phyloP scores from a whole-genome alignment of 2,329 filamentous ascomycete species.

The Escovopsis sp. region DNA sequence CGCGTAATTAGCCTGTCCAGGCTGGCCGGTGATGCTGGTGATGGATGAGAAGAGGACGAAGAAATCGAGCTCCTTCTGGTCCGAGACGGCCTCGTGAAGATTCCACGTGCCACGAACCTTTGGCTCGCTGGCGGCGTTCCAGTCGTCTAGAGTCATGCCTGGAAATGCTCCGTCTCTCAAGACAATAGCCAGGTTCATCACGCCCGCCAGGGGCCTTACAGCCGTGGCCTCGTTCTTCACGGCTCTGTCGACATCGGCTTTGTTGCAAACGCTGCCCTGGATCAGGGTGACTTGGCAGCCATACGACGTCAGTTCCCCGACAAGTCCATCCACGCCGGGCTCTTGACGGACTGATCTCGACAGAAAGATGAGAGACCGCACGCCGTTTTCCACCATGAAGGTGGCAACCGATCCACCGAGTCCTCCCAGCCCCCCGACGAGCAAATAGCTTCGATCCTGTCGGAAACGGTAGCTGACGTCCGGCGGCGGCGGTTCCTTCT shows the following conservation, averaged over 20 bases:
- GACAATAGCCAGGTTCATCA: constrained; percentile 28
- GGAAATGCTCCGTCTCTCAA: constrained; percentile 11
- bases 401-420: constrained; percentile 14
- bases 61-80: constrained; percentile 16
- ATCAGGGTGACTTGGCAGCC: constrained; percentile 15
- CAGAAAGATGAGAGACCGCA: constrained; percentile 13
- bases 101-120: constrained; percentile 22
- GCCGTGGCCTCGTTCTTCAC: constrained; percentile 6
- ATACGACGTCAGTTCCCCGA: constrained; percentile 11
- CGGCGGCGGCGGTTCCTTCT: not conserved
- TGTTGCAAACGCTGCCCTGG: constrained; percentile 17
- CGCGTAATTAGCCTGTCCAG: constrained; percentile 25
- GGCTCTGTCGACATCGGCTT: constrained; percentile 14
- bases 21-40: constrained; percentile 17
- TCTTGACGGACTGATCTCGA: constrained; percentile 13
- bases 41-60: constrained; percentile 21
- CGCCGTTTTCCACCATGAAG: constrained; percentile 17
- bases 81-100: constrained; percentile 11
- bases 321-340: constrained; percentile 6
- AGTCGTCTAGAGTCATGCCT: constrained; percentile 20
- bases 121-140: constrained; percentile 11
- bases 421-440: constrained; percentile 19
- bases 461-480: not conserved
- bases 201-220: constrained; percentile 19
- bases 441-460: constrained; percentile 13